Percentiles rank a stretch among this genome's conserved stretches.
Evolutionary conservation across 352 stramenopile genomes (phyloP).

Genomic region (Globisporangium viniferum): DNA sequence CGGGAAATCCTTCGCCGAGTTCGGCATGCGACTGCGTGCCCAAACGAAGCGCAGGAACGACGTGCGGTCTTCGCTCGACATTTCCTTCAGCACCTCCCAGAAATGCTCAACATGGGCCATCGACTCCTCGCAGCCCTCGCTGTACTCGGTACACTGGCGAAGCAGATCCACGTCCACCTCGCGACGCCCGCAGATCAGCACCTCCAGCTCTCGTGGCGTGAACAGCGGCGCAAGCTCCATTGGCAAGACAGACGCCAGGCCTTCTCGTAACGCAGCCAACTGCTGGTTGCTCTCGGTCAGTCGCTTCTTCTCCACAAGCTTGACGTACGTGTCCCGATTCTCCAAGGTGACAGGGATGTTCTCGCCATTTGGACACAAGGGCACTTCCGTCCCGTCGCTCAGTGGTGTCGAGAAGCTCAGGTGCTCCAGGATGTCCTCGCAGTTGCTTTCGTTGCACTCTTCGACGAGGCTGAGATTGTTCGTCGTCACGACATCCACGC

Average conservation of each 20-base stretch:
- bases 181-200: conserved; percentile 94
- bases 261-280: conserved; percentile 69
- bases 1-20: conserved; percentile 96
- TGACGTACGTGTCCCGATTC: conserved; percentile 61
- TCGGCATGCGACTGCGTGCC: conserved; percentile 95
- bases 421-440: conserved; percentile 60
- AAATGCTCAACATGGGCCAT: conserved; percentile 92
- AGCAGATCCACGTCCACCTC: conserved; percentile 97
- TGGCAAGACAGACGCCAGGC: conserved; percentile 94
- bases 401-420: conserved; percentile 75
- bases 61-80: conserved; percentile 94
- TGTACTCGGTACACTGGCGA: conserved; percentile 95
- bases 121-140: conserved; percentile 89
- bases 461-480: conserved; percentile 73
- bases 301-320: conserved; percentile 64
- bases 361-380: conserved; percentile 64
- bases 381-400: conserved; percentile 77
- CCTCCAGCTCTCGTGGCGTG: conserved; percentile 94
- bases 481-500: conserved; percentile 65
- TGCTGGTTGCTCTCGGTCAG: conserved; percentile 82
- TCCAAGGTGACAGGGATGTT: conserved; percentile 59
- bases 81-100: conserved; percentile 96
- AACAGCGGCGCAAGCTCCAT: conserved; percentile 96
- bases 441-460: conserved; percentile 34
- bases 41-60: conserved; percentile 98